Percentiles rank a stretch among this genome's conserved stretches.
Evolutionary conservation across 805 yeast genomes (phyloP).

Genomic region (Cyberlindnera mississippiensis): DNA sequence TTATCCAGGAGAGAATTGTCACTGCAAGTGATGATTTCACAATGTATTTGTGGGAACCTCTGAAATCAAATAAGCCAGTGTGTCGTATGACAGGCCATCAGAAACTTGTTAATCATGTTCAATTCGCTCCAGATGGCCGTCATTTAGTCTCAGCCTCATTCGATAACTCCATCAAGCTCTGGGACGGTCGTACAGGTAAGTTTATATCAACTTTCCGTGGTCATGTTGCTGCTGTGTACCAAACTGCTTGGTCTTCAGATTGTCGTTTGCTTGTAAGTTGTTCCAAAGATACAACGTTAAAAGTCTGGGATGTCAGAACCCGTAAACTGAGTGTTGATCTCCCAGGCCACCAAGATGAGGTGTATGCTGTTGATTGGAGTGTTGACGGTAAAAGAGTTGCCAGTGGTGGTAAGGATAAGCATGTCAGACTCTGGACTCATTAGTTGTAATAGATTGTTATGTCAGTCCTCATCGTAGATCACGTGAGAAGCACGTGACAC

Average conservation of each 20-base stretch:
- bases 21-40: slow-evolving; percentile 98
- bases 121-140: slow-evolving; percentile 94
- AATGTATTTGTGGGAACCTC: slow-evolving; percentile 96
- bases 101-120: slow-evolving; percentile 91
- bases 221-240: slow-evolving; percentile 97
- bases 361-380: slow-evolving; percentile 97
- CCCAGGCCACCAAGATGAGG: slow-evolving; percentile 96
- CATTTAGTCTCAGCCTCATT: slow-evolving; percentile 88
- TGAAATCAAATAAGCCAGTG: slow-evolving; percentile 73
- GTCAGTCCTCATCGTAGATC: too few relatives aligned
- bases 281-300: slow-evolving; percentile 92
- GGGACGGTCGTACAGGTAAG: slow-evolving; percentile 94
- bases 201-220: slow-evolving; percentile 90
- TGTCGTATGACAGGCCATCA: slow-evolving; percentile 98
- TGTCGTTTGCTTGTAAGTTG: slow-evolving; percentile 87
- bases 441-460: slow-evolving; percentile 22
- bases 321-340: slow-evolving; percentile 80
- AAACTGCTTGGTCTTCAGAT: slow-evolving; percentile 97
- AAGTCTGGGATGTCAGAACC: slow-evolving; percentile 93
- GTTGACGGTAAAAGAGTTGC: slow-evolving; percentile 90
- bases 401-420: slow-evolving; percentile 97
- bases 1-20: slow-evolving; percentile 79
- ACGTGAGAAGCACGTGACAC: too few relatives aligned
- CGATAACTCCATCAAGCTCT: slow-evolving; percentile 89
- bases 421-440: slow-evolving; percentile 91